These are phyloP conservation scores for Xylariaceae sp. DNA, from an alignment of 2,329 filamentous ascomycete genomes.

Conservation along the genomic window DNA sequence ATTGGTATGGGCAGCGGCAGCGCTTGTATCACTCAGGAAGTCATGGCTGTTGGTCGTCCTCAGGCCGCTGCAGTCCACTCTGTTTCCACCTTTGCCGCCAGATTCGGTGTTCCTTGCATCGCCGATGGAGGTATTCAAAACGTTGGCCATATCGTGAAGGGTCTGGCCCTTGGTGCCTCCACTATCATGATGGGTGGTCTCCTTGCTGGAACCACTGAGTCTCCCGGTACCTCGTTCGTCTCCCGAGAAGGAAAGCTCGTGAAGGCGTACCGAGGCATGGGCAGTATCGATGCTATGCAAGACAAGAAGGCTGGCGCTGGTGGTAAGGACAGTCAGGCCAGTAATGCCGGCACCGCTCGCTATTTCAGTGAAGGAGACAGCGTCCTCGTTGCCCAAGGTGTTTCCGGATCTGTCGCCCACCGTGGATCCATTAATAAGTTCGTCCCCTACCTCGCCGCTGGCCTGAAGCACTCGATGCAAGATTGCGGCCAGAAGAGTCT, in stretches of 20 bases:
- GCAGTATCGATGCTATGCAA: slow-evolving; percentile 98
- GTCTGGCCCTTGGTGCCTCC: slow-evolving; percentile 86
- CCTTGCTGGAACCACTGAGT: slow-evolving; percentile 94
- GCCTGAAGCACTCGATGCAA: slow-evolving; percentile 95
- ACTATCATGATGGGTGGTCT: slow-evolving; percentile 99
- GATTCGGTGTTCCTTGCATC: slow-evolving; percentile 95
- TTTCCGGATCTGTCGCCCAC: slow-evolving; percentile 80
- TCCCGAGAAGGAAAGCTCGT: slow-evolving; percentile 95
- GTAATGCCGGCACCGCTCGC: slow-evolving; percentile 91
- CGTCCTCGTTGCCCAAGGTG: slow-evolving; percentile 93
- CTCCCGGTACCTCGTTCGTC: slow-evolving; percentile 93
- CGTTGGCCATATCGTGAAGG: slow-evolving; percentile 98
- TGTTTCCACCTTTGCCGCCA: slow-evolving; percentile 82
- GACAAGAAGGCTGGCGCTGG: slow-evolving; percentile 89
- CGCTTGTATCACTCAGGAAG: slow-evolving; percentile 98
- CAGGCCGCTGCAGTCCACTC: slow-evolving; percentile 91
- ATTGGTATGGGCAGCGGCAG: slow-evolving; percentile 99
- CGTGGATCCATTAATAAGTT: slow-evolving; percentile 89
- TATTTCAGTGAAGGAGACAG: slow-evolving; percentile 98
- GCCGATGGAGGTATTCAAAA: slow-evolving; percentile 98
- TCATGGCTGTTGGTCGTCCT: slow-evolving; percentile 97
- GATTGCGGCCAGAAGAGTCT: slow-evolving; percentile 87
- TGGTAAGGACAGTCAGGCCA: slow-evolving; percentile 67
- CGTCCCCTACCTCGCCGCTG: slow-evolving; percentile 89
- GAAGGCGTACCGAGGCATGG: slow-evolving; percentile 99